These are phyloP conservation scores for Aspergillus costaricaensis DNA, from an alignment of 2,329 filamentous ascomycete genomes.

Conservation along the genomic window DNA sequence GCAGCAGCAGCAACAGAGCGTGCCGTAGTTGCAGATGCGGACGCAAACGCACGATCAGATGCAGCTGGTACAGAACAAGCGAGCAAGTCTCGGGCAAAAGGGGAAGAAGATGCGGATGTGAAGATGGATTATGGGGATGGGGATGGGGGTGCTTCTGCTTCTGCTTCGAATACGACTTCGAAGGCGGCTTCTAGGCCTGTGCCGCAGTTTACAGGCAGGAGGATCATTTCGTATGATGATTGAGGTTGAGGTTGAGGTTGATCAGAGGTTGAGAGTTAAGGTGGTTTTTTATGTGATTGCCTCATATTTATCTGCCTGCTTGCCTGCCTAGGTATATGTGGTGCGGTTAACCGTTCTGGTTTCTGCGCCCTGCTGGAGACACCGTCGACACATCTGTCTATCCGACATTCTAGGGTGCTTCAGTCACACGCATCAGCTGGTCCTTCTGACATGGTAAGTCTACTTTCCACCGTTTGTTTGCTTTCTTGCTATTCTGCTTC, in stretches of 20 bases:
- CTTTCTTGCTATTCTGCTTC: not conserved
- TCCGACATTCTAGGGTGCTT: no score
- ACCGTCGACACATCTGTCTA: no score
- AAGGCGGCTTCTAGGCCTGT: not conserved
- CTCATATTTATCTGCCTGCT: not conserved
- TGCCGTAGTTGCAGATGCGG: not conserved
- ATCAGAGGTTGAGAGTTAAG: conserved; percentile 7
- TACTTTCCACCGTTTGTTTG: conserved; percentile 7
- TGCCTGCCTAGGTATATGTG: not conserved
- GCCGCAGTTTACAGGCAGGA: conserved; percentile 30
- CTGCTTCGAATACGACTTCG: not conserved
- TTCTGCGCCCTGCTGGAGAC: no score
- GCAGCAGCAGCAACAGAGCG: conserved; percentile 9
- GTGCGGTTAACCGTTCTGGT: no score
- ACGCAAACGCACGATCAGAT: not conserved
- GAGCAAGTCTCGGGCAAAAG: not conserved
- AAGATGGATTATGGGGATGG: conserved; percentile 53
- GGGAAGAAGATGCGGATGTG: conserved; percentile 36
- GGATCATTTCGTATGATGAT: conserved; percentile 41
- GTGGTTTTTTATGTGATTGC: not conserved
- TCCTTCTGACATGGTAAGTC: not conserved
- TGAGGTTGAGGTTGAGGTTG: conserved; percentile 27
- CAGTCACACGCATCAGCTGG: no score
- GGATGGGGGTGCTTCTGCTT: not conserved
- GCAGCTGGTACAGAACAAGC: not conserved